phyloP scores from a whole-genome alignment of 2,329 filamentous ascomycete species.

The Graphium sp. region DNA sequence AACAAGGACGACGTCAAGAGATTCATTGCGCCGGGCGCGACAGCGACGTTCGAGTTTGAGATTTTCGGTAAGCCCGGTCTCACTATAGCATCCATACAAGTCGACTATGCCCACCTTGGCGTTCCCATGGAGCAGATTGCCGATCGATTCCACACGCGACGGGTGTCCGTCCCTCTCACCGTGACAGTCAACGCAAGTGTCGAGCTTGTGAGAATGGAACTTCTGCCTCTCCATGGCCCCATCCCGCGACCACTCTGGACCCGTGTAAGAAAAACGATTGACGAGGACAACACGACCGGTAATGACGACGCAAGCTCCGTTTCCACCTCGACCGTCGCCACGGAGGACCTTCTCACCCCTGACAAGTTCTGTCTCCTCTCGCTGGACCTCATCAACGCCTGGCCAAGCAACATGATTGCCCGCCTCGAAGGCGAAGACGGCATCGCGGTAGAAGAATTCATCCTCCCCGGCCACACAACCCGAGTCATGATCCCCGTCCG shows the following conservation, averaged over 20 bases:
- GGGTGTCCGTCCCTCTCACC: slow-evolving; percentile 63
- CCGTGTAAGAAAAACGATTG: slow-evolving; percentile 11
- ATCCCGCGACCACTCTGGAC: slow-evolving; percentile 47
- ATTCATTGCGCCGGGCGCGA: slow-evolving; percentile 50
- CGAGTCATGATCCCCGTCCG: slow-evolving; percentile 63
- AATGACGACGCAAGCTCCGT: no score
- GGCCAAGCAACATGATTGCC: slow-evolving; percentile 64
- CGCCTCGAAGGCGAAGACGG: slow-evolving; percentile 37
- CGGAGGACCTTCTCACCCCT: slow-evolving; percentile 17
- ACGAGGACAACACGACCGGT: no score
- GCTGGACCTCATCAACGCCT: slow-evolving; percentile 76
- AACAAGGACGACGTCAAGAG: slow-evolving; percentile 32
- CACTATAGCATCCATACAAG: slow-evolving; percentile 61
- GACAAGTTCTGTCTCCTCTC: slow-evolving; percentile 64
- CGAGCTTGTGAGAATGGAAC: slow-evolving; percentile 64
- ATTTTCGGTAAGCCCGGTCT: slow-evolving; percentile 76
- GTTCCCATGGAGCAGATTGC: slow-evolving; percentile 48
- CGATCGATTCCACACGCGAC: slow-evolving; percentile 67
- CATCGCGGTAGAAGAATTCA: slow-evolving; percentile 32
- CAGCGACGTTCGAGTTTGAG: slow-evolving; percentile 63
- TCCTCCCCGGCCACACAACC: slow-evolving; percentile 52
- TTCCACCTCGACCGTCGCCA: no score
- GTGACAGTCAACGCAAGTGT: slow-evolving; percentile 87
- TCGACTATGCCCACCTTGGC: slow-evolving; percentile 77
- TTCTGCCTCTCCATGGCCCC: slow-evolving; percentile 53